These are phyloP conservation scores for Scedosporium apiospermum DNA, from an alignment of 2,329 filamentous ascomycete genomes.

Conservation along the genomic window DNA sequence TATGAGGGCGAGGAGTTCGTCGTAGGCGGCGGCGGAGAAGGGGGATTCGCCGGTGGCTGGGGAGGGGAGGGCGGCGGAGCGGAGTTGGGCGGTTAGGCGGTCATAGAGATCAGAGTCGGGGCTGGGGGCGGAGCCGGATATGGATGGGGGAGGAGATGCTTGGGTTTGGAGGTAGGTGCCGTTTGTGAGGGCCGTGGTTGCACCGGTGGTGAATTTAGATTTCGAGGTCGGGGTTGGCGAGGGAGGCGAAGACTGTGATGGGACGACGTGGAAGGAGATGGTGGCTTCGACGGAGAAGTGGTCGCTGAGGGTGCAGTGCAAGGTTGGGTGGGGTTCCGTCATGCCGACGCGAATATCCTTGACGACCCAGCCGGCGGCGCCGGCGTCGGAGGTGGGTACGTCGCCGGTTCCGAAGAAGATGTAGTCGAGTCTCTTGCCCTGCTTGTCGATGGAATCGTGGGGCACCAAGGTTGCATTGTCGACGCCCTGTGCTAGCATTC, in stretches of 20 bases:
- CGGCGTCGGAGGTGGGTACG: slow-evolving; percentile 18
- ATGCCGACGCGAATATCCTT: slow-evolving; percentile 65
- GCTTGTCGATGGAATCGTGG: slow-evolving; percentile 57
- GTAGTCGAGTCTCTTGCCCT: slow-evolving; percentile 87
- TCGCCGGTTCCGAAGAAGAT: slow-evolving; percentile 65
- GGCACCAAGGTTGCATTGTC: slow-evolving; percentile 43
- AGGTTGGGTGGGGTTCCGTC: slow-evolving; percentile 67
- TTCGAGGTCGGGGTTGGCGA: slow-evolving; percentile 9
- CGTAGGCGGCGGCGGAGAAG: slow-evolving; percentile 26
- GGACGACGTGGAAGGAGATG: slow-evolving; percentile 38
- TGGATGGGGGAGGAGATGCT: slow-evolving; percentile 4
- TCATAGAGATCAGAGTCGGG: slow-evolving; percentile 13
- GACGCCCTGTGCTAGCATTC: slow-evolving; percentile 52
- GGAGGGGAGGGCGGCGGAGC: slow-evolving; percentile 13
- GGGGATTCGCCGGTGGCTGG: slow-evolving; percentile 11
- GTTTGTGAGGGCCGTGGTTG: slow-evolving; percentile 16
- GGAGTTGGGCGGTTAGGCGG: slow-evolving; percentile 23
- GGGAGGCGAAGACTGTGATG: slow-evolving; percentile 9
- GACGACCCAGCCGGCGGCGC: slow-evolving; percentile 54
- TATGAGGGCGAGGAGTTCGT: slow-evolving; percentile 65
- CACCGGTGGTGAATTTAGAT: slow-evolving; percentile 9
- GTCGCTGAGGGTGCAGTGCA: slow-evolving; percentile 83
- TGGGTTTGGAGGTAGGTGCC: slow-evolving; percentile 29
- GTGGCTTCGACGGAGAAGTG: slow-evolving; percentile 88
- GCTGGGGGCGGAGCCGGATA: slow-evolving; percentile 8